Conservation (phyloP, 2,329 filamentous ascomycete genomes). For the Zelopaecilomyces penicillatus region DNA sequence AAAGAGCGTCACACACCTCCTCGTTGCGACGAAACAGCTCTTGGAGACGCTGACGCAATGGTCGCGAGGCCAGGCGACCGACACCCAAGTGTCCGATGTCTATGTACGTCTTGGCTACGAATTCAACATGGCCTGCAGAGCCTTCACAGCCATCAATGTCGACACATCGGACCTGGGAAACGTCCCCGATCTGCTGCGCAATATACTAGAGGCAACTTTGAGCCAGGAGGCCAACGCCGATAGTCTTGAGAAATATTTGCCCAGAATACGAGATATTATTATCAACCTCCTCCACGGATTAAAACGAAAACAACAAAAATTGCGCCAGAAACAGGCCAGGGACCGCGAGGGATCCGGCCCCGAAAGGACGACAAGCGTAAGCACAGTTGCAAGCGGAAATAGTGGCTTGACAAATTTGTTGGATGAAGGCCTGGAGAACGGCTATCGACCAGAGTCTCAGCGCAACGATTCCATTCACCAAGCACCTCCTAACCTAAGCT, state of each 20-base stretch:
- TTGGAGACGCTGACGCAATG: slow-evolving; percentile 96
- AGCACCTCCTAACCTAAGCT: slow-evolving; percentile 17
- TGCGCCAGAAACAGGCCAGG: slow-evolving; percentile 54
- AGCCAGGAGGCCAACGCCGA: slow-evolving; percentile 93
- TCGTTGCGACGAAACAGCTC: slow-evolving; percentile 95
- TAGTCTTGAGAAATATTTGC: slow-evolving; percentile 88
- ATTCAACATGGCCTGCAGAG: slow-evolving; percentile 97
- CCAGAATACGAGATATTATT: slow-evolving; percentile 94
- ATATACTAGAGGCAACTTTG: slow-evolving; percentile 88
- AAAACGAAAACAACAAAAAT: slow-evolving; percentile 91
- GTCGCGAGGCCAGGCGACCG: slow-evolving; percentile 86
- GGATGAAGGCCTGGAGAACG: slow-evolving; percentile 50
- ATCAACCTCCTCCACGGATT: slow-evolving; percentile 93
- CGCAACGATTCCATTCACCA: slow-evolving; percentile 20
- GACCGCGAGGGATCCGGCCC: slow-evolving; percentile 40
- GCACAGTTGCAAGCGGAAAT: slow-evolving; percentile 48
- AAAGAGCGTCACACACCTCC: slow-evolving; percentile 94
- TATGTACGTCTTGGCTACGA: slow-evolving; percentile 97
- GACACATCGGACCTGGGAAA: slow-evolving; percentile 91
- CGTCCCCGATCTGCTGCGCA: slow-evolving; percentile 81
- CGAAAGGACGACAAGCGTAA: slow-evolving; percentile 48
- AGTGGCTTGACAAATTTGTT: slow-evolving; percentile 49
- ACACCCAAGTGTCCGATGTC: slow-evolving; percentile 94
- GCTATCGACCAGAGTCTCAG: slow-evolving; percentile 35
- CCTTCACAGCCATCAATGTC: slow-evolving; percentile 93